phyloP scores from a whole-genome alignment of 75 land plant genomes.

The Selaginella moellendorffii region DNA sequence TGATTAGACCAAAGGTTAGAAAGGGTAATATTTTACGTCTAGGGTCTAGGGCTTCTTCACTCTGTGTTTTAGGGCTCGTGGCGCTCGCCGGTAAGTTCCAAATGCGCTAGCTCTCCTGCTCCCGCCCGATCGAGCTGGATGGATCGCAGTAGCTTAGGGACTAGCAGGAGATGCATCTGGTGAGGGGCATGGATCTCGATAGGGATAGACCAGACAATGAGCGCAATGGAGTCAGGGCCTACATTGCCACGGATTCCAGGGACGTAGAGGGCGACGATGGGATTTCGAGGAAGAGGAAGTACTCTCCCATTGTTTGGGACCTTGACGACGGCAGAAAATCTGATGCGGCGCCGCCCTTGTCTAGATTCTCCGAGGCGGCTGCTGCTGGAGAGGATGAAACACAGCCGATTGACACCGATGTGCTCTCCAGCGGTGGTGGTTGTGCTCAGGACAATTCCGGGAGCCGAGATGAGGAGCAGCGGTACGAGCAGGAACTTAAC shows the following conservation, averaged over 20 bases:
- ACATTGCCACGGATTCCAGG: neutral
- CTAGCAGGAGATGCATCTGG: neutral
- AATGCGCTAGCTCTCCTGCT: too few relatives aligned
- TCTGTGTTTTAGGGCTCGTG: too few relatives aligned
- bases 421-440: too few relatives aligned
- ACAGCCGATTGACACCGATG: too few relatives aligned
- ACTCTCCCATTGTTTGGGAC: conserved; percentile 85
- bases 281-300: conserved; percentile 50
- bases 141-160: too few relatives aligned
- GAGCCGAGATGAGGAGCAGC: conserved; percentile 59
- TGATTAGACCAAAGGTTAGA: too few relatives aligned
- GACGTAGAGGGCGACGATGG: neutral
- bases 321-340: conserved; percentile 49
- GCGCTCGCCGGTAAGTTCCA: too few relatives aligned
- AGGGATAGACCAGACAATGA: neutral
- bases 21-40: too few relatives aligned
- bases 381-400: conserved; percentile 2
- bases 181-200: neutral
- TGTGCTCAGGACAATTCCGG: too few relatives aligned
- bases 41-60: too few relatives aligned
- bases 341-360: neutral
- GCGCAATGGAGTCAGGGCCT: neutral
- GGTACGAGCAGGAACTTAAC: conserved; percentile 31
- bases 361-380: conserved; percentile 1
- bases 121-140: too few relatives aligned